A percentile compares a stretch with the other conserved stretches of the same genome.
phyloP scores from a whole-genome alignment of 345 rosid genomes.

The Pseudoturritis turrita region DNA sequence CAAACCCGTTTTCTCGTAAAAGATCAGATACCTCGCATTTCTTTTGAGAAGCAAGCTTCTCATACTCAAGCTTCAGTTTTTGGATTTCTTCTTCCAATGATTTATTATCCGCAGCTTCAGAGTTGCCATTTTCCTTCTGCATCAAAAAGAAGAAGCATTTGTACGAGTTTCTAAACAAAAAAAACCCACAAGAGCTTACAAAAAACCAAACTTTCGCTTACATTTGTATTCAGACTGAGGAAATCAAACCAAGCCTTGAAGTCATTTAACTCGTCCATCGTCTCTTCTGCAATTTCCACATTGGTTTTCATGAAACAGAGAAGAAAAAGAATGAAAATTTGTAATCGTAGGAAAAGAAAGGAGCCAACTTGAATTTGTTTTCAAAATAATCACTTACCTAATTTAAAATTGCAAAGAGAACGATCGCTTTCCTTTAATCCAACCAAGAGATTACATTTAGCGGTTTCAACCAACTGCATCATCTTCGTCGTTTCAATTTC shows the following conservation, averaged over 20 bases:
- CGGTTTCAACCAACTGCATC: slow-evolving; percentile 39
- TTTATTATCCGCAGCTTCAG: slow-evolving; percentile 21
- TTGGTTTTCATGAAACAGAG: background rate
- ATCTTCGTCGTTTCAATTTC: slow-evolving; percentile 41
- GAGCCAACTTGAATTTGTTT: background rate
- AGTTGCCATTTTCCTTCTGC: slow-evolving; percentile 10
- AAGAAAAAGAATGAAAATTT: slow-evolving; percentile 12
- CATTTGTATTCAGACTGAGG: slow-evolving; percentile 39
- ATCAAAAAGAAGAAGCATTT: background rate
- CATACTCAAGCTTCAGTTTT: slow-evolving; percentile 48
- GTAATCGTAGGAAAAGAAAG: background rate
- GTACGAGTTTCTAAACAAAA: background rate
- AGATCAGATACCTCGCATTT: slow-evolving; percentile 48
- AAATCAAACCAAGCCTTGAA: slow-evolving; percentile 52
- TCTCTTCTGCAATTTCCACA: slow-evolving; percentile 45
- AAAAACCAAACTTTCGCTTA: slow-evolving; percentile 25
- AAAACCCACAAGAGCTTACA: background rate
- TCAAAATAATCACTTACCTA: slow-evolving; percentile 37
- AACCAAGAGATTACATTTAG: slow-evolving; percentile 49
- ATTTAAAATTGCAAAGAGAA: slow-evolving; percentile 44
- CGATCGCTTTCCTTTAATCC: slow-evolving; percentile 57
- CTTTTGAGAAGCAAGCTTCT: slow-evolving; percentile 59
- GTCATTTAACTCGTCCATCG: slow-evolving; percentile 62
- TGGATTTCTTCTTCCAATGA: slow-evolving; percentile 38
- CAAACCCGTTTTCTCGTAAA: slow-evolving; percentile 57